phyloP scores from a whole-genome alignment of 768 basidiomycete species.

The Kwoniella mangroviensis region DNA sequence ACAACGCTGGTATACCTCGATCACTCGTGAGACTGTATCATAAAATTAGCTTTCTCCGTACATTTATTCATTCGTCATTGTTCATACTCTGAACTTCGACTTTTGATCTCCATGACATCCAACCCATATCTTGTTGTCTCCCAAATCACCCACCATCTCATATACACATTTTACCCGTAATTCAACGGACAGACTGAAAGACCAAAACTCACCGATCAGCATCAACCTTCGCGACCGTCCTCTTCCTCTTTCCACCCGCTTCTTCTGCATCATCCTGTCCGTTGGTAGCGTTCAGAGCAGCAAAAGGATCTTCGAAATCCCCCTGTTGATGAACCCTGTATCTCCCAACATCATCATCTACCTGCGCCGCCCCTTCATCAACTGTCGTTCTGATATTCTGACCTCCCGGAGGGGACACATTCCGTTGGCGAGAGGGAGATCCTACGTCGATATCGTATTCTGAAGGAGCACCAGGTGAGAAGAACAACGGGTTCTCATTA shows the following conservation, averaged over 20 bases:
- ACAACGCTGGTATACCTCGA: conserved; percentile 78
- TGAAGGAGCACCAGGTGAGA: conserved; percentile 19
- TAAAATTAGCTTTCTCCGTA: background rate
- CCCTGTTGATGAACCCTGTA: conserved; percentile 16
- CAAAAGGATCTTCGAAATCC: conserved; percentile 24
- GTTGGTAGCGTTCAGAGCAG: conserved; percentile 4
- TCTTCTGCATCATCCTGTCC: conserved; percentile 48
- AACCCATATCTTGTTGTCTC: no score
- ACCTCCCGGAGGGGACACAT: background rate
- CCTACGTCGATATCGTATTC: background rate
- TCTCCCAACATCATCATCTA: no score
- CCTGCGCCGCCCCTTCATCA: background rate
- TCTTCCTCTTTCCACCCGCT: conserved; percentile 60
- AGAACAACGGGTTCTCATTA: conserved; percentile 20
- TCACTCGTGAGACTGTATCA: conserved; percentile 64
- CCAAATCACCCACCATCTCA: no score
- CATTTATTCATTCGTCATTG: no score
- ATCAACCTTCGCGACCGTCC: conserved; percentile 69
- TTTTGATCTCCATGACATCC: background rate
- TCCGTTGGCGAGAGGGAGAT: background rate
- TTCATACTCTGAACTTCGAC: background rate
- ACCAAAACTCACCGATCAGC: conserved; percentile 61
- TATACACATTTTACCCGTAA: no score
- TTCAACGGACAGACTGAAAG: background rate
- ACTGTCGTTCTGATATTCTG: background rate